Evolutionary conservation across 495 filamentous ascomycete genomes (phyloP).

Genomic region (Lasiosphaeria ovina): DNA sequence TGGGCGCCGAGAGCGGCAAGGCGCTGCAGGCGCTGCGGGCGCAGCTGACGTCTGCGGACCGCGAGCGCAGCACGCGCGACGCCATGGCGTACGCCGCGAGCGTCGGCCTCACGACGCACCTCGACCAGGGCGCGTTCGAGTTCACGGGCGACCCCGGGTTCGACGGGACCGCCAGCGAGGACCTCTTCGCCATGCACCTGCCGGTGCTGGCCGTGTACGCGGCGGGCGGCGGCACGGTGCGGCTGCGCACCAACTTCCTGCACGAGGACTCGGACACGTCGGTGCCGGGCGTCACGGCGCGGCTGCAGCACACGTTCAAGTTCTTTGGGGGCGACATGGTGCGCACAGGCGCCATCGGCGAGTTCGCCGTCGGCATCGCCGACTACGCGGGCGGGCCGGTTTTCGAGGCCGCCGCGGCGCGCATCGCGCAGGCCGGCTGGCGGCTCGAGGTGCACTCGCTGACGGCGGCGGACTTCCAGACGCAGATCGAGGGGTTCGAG

Average conservation of each 20-base stretch:
- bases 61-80: slow-evolving; percentile 18
- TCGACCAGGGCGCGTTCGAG: slow-evolving; percentile 31
- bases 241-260: slow-evolving; percentile 30
- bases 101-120: slow-evolving; percentile 27
- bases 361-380: slow-evolving; percentile 17
- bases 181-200: slow-evolving; percentile 25
- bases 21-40: slow-evolving; percentile 23
- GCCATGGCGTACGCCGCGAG: slow-evolving; percentile 30
- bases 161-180: slow-evolving; percentile 25
- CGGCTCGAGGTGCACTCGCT: slow-evolving; percentile 31
- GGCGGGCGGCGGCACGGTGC: slow-evolving; percentile 11
- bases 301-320: slow-evolving; percentile 24
- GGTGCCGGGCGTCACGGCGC: not conserved
- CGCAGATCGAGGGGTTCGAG: slow-evolving; percentile 26
- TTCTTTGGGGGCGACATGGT: slow-evolving; percentile 32
- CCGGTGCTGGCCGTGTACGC: slow-evolving; percentile 27
- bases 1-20: slow-evolving; percentile 19
- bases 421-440: slow-evolving; percentile 27
- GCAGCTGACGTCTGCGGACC: slow-evolving; percentile 17
- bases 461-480: slow-evolving; percentile 14
- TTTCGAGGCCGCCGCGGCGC: slow-evolving; percentile 18
- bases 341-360: slow-evolving; percentile 30
- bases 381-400: slow-evolving; percentile 26
- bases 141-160: slow-evolving; percentile 18
- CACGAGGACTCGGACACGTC: slow-evolving; percentile 18